A percentile compares a stretch with the other conserved stretches of the same genome.
Evolutionary conservation across 2,329 filamentous ascomycete genomes (phyloP).

Genomic region (Colletotrichum tanaceti): DNA sequence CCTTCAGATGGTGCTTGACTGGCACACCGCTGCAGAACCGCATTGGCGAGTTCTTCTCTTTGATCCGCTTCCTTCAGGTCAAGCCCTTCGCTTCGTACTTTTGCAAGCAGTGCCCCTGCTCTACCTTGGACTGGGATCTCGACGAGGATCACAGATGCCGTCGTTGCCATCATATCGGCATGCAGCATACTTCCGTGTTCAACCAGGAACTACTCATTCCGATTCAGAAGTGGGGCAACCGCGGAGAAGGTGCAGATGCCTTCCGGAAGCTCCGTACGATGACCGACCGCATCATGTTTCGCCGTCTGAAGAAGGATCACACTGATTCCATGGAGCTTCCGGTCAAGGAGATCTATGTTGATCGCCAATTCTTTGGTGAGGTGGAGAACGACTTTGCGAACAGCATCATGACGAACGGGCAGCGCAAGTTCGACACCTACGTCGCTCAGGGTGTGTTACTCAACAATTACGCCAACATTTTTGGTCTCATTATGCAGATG

Average conservation of each 20-base stretch:
- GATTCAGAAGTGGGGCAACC: slow-evolving; percentile 71
- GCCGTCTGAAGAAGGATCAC: slow-evolving; percentile 92
- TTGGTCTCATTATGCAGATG: slow-evolving; percentile 99
- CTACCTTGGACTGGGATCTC: slow-evolving; percentile 85
- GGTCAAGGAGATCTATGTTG: slow-evolving; percentile 90
- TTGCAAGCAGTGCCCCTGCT: slow-evolving; percentile 87
- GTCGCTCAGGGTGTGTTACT: slow-evolving; percentile 93
- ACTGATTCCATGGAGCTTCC: slow-evolving; percentile 96
- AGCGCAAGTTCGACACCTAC: slow-evolving; percentile 93
- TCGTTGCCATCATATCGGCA: slow-evolving; percentile 64
- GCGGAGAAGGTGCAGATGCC: slow-evolving; percentile 72
- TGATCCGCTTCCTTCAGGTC: slow-evolving; percentile 91
- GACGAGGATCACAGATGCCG: slow-evolving; percentile 77
- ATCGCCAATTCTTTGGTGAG: slow-evolving; percentile 96
- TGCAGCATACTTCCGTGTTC: slow-evolving; percentile 72
- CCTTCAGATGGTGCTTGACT: slow-evolving; percentile 94
- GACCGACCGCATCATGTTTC: slow-evolving; percentile 94
- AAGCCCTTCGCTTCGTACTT: slow-evolving; percentile 93
- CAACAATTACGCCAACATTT: slow-evolving; percentile 99
- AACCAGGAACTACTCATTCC: slow-evolving; percentile 96
- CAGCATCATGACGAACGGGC: slow-evolving; percentile 93
- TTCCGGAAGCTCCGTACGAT: slow-evolving; percentile 87
- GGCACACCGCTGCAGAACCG: slow-evolving; percentile 97
- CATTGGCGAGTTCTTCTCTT: slow-evolving; percentile 96
- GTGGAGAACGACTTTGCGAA: slow-evolving; percentile 95